Evolutionary conservation across 1,284 basidiomycete genomes (phyloP).

Genomic region (Puccinia coronata): DNA sequence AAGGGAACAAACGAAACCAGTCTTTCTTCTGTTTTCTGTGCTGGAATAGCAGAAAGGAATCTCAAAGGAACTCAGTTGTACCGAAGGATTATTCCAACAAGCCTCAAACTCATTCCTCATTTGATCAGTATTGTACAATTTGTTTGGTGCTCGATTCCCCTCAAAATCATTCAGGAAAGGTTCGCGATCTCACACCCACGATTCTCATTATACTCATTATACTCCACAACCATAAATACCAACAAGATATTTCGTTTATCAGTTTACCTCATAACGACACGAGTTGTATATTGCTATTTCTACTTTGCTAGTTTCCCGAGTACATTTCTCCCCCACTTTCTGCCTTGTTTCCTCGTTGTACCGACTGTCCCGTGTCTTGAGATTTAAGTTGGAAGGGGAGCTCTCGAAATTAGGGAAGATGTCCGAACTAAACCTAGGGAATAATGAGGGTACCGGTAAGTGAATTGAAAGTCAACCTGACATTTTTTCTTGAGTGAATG

Average conservation of each 20-base stretch:
- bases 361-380: neutral
- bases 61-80: neutral
- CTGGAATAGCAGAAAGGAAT: neutral
- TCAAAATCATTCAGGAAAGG: neutral
- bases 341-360: neutral
- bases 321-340: neutral
- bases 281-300: neutral
- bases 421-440: neutral
- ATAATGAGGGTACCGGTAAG: neutral
- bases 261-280: no score
- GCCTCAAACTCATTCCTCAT: neutral
- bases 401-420: neutral
- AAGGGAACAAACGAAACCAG: slow-evolving; percentile 4
- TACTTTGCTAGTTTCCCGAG: neutral
- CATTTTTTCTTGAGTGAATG: neutral
- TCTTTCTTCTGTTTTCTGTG: neutral
- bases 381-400: neutral
- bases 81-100: neutral
- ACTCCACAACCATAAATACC: neutral
- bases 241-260: neutral
- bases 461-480: neutral
- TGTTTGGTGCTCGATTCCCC: neutral
- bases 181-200: neutral
- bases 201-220: neutral
- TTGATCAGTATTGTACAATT: neutral